phyloP scores from a whole-genome alignment of 768 basidiomycete species.

The Pholiota conissans region DNA sequence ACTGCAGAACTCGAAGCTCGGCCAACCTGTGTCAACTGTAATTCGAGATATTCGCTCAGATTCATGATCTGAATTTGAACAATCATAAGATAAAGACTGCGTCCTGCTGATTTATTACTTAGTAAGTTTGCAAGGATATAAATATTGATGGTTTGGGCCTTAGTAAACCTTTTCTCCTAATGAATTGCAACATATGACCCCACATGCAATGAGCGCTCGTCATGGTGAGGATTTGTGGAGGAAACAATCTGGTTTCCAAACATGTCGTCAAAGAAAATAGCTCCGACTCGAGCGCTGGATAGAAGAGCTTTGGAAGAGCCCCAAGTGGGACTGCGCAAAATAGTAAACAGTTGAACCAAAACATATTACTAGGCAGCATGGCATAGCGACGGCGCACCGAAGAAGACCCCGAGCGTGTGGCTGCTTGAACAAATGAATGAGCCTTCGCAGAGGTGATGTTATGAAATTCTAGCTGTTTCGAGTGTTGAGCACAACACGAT shows the following conservation, averaged over 20 bases:
- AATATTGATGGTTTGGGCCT: too few relatives aligned
- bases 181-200: neutral
- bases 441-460: too few relatives aligned
- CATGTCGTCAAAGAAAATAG: neutral
- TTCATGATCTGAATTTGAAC: neutral
- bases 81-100: too few relatives aligned
- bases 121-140: neutral
- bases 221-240: neutral
- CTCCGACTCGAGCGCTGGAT: neutral
- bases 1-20: neutral
- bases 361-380: neutral
- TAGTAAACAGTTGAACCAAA: neutral
- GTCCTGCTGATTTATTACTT: too few relatives aligned
- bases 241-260: neutral
- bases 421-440: too few relatives aligned
- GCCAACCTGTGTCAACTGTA: neutral
- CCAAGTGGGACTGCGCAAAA: neutral
- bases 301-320: neutral
- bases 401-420: too few relatives aligned
- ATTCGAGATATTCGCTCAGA: neutral
- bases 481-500: too few relatives aligned
- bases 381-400: neutral
- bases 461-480: too few relatives aligned
- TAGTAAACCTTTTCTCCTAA: neutral
- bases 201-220: neutral